A percentile compares a stretch with the other conserved stretches of the same genome.
phyloP scores from a whole-genome alignment of 176 grass and related monocot genomes.

The Urochloa ruziziensis region DNA sequence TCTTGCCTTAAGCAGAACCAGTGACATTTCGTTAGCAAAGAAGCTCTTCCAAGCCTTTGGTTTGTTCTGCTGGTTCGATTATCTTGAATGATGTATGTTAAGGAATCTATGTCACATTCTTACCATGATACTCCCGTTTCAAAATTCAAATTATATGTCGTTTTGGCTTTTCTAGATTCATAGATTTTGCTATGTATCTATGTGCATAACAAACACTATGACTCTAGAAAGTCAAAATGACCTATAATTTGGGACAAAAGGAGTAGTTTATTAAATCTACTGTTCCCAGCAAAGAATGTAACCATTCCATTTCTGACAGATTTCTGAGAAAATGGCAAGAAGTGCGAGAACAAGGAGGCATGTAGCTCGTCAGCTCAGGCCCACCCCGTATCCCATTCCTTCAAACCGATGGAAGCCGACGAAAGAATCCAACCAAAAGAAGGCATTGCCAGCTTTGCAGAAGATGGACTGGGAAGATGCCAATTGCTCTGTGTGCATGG shows the following conservation, averaged over 20 bases:
- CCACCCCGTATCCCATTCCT: slow-evolving; percentile 73
- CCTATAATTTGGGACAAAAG: too few species aligned
- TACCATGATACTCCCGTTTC: too few species aligned
- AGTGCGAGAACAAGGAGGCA: slow-evolving; percentile 60
- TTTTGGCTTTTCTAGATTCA: too few species aligned
- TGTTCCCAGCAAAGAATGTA: not conserved
- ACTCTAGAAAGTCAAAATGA: too few species aligned
- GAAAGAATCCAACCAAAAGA: slow-evolving; percentile 57
- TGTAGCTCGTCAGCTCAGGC: slow-evolving; percentile 68
- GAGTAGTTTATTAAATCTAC: not conserved
- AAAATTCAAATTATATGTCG: too few species aligned
- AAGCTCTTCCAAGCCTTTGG: too few species aligned
- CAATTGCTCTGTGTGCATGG: slow-evolving; percentile 96
- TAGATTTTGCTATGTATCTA: too few species aligned
- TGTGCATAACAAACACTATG: too few species aligned
- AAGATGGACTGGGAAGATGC: slow-evolving; percentile 97
- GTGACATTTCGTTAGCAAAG: too few species aligned
- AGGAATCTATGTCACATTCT: not conserved
- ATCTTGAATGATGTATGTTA: not conserved
- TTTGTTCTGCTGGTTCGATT: not conserved
- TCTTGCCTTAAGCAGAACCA: too few species aligned
- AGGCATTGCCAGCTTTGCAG: slow-evolving; percentile 40
- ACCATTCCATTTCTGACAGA: slow-evolving; percentile 27
- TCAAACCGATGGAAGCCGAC: slow-evolving; percentile 54
- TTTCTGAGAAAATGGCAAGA: slow-evolving; percentile 69